A percentile compares a stretch with the other conserved stretches of the same genome.
These are phyloP conservation scores for Brassica napus DNA, from an alignment of 345 rosid species.

Conservation along the genomic window Da-Ae NC_063439.1:18079001-18079500, in stretches of 20 bases:
- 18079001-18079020: constrained; percentile 46
- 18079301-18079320: constrained; percentile 54
- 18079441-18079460: background rate
- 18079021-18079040: constrained; percentile 59
- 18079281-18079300: constrained; percentile 77
- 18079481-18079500: constrained; percentile 81
- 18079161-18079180: background rate
- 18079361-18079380: constrained; percentile 77
- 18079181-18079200: background rate
- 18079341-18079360: constrained; percentile 59
- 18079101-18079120: background rate
- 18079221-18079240: constrained; percentile 29
- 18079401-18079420: constrained; percentile 38
- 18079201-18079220: background rate
- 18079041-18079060: constrained; percentile 69
- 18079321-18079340: constrained; percentile 64
- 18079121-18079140: background rate
- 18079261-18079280: constrained; percentile 59
- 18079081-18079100: background rate
- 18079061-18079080: background rate
- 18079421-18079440: background rate
- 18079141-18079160: background rate
- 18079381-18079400: constrained; percentile 84
- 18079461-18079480: background rate
- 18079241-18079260: constrained; percentile 81